Conservation (phyloP, 176 grass and related monocot genomes). For the Avena insularis region DNA sequence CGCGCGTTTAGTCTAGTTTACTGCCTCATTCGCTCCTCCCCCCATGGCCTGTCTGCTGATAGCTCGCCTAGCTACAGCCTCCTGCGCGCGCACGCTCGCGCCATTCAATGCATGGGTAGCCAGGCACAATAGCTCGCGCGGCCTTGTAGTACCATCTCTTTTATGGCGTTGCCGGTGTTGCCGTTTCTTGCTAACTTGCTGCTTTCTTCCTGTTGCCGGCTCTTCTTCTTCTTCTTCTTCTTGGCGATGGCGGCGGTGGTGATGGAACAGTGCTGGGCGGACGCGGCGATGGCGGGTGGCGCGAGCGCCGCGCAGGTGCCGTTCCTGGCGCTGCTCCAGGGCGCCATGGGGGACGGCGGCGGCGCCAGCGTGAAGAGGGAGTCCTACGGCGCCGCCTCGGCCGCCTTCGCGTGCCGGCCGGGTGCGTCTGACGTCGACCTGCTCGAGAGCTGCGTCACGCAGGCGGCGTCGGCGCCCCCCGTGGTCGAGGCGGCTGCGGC, state of each 20-base stretch:
- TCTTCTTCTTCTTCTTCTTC: slow-evolving; percentile 21
- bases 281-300: slow-evolving; percentile 38
- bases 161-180: slow-evolving; percentile 34
- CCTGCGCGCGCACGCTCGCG: slow-evolving; percentile 51
- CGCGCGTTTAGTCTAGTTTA: neutral
- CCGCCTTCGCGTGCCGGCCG: slow-evolving; percentile 19
- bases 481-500: neutral
- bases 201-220: neutral
- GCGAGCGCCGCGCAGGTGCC: slow-evolving; percentile 56
- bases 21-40: neutral
- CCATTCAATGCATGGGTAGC: slow-evolving; percentile 58
- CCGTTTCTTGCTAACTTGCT: slow-evolving; percentile 41
- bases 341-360: slow-evolving; percentile 40
- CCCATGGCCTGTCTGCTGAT: neutral
- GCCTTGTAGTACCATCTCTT: slow-evolving; percentile 30
- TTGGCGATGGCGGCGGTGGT: slow-evolving; percentile 25
- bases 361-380: slow-evolving; percentile 8
- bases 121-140: neutral
- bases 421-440: slow-evolving; percentile 56
- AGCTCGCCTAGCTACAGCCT: slow-evolving; percentile 7
- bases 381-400: neutral
- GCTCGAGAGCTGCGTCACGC: slow-evolving; percentile 89
- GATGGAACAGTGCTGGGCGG: slow-evolving; percentile 79
- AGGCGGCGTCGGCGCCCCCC: slow-evolving; percentile 20
- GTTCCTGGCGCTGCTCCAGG: slow-evolving; percentile 74